A percentile compares a stretch with the other conserved stretches of the same genome.
These are phyloP conservation scores for Arabidopsis suecica DNA, from an alignment of 345 rosid genomes.

Conservation along the genomic window DNA sequence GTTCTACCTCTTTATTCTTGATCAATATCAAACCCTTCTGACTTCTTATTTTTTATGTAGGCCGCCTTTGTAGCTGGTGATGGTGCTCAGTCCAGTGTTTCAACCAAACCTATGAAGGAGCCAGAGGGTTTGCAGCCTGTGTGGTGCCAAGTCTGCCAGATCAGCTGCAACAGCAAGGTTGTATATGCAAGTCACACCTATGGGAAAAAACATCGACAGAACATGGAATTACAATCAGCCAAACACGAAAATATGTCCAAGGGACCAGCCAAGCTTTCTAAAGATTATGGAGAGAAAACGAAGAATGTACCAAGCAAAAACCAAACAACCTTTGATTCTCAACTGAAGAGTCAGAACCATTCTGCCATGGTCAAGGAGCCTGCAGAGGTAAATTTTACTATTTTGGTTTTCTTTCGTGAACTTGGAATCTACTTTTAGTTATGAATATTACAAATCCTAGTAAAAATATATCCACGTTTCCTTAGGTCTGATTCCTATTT, in stretches of 20 bases:
- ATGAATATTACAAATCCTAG: not conserved
- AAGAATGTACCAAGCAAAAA: not conserved
- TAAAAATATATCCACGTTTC: not conserved
- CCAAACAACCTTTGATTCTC: slow-evolving; percentile 27
- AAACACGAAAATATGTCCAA: not conserved
- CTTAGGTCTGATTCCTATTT: not conserved
- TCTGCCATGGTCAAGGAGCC: slow-evolving; percentile 12
- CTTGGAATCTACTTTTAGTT: not conserved
- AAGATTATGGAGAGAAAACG: slow-evolving; percentile 21
- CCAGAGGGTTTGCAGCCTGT: slow-evolving; percentile 26
- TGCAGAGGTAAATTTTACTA: slow-evolving; percentile 26
- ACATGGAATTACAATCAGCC: slow-evolving; percentile 17
- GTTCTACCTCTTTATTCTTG: not conserved
- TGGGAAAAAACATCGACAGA: slow-evolving; percentile 31
- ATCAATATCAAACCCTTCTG: not conserved
- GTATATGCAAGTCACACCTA: slow-evolving; percentile 33
- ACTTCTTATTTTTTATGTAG: slow-evolving; percentile 15
- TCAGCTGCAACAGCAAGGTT: slow-evolving; percentile 29
- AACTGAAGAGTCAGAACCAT: slow-evolving; percentile 12
- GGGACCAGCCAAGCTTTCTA: slow-evolving; percentile 13
- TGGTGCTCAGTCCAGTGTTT: slow-evolving; percentile 17
- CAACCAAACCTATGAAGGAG: slow-evolving; percentile 22
- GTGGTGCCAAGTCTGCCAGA: slow-evolving; percentile 40
- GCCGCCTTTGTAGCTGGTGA: slow-evolving; percentile 8
- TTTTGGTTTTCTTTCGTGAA: not conserved